These are phyloP conservation scores for Pyrenochaeta sp. DNA, from an alignment of 2,329 filamentous ascomycete species.

Conservation along the genomic window DNA sequence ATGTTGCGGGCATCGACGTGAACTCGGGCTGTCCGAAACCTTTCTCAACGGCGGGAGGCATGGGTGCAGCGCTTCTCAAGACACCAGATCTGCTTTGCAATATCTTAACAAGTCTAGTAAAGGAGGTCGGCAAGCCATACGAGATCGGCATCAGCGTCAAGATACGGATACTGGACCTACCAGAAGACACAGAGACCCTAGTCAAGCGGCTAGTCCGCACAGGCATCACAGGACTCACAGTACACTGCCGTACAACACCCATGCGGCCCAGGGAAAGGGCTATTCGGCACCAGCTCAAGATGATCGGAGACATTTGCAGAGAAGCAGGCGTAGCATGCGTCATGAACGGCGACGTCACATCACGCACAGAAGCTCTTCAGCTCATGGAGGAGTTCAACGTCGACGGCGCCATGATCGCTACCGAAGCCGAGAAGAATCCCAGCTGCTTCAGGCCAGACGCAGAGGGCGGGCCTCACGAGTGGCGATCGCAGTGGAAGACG, in stretches of 20 bases:
- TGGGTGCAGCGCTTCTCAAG: slow-evolving; percentile 90
- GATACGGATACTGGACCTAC: slow-evolving; percentile 84
- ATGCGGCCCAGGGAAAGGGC: slow-evolving; percentile 93
- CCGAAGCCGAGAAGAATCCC: slow-evolving; percentile 87
- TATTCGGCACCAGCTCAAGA: slow-evolving; percentile 83
- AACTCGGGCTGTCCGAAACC: slow-evolving; percentile 99
- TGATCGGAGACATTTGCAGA: slow-evolving; percentile 82
- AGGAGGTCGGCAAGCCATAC: slow-evolving; percentile 77
- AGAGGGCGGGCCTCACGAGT: slow-evolving; percentile 67
- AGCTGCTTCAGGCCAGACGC: slow-evolving; percentile 79
- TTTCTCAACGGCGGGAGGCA: slow-evolving; percentile 91
- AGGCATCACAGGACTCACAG: slow-evolving; percentile 89
- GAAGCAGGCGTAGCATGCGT: slow-evolving; percentile 89
- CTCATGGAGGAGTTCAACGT: slow-evolving; percentile 82
- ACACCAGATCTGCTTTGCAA: slow-evolving; percentile 84
- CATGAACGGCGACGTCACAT: slow-evolving; percentile 92
- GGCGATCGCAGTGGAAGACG: slow-evolving; percentile 74
- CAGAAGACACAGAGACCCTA: slow-evolving; percentile 77
- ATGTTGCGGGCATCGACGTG: slow-evolving; percentile 94
- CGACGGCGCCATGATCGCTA: slow-evolving; percentile 97
- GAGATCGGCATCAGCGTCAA: slow-evolving; percentile 97
- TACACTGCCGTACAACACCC: slow-evolving; percentile 94
- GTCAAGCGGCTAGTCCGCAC: slow-evolving; percentile 82
- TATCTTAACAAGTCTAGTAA: slow-evolving; percentile 84
- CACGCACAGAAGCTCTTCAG: slow-evolving; percentile 73